Evolutionary conservation across 306 rosid species (phyloP), one percentile per base, ranked within the genome.

Genomic region (Castanospermum australe): DNA sequence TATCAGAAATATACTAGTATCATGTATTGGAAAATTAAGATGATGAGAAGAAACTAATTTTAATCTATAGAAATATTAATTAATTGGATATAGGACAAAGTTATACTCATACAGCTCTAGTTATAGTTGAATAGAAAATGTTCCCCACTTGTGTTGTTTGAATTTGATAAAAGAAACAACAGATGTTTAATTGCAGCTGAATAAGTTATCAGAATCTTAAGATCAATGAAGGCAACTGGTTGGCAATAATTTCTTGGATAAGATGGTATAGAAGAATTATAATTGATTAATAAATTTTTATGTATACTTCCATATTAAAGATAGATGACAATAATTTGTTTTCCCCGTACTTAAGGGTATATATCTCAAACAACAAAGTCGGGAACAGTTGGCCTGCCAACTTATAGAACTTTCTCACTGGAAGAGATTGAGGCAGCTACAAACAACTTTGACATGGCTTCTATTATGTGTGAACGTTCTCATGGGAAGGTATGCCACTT

Each of bases 341-440:
- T 56, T 55, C n/a, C 56, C 24, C 64, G 36, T 20, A 28, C 74
- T 56, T 67, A 20, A 95, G 99, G 98, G 86, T 85, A 90, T 75
- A 33, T 90, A 83, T 82, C 97, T 55, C 96, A 92, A 79, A 78
- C 90, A 61, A 88, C 82, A 91, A 90, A 88, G 78, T 52, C 71
- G 17, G 96, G 90, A 84, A 78, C 87, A 3, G 81, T 92, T 71
- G 92, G 97, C 18, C 85, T 91, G 82, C 94, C 98, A 38, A 83
- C 90, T 65, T 95, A 92, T 86, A 86, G 97, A 87, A 80, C 86
- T 39, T 91, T 91, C 79, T 88, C 98, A 8, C 73, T 88, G 28
- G 98, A 95, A 83, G 99, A 95, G 85, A 89, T 95, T 72, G 85
- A 84, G 78, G 91, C 73, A 50, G 94, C 98, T 3, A 95, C 99